These are phyloP conservation scores for Knufia petricola DNA, from an alignment of 2,329 filamentous ascomycete species.

Conservation along the genomic window DNA sequence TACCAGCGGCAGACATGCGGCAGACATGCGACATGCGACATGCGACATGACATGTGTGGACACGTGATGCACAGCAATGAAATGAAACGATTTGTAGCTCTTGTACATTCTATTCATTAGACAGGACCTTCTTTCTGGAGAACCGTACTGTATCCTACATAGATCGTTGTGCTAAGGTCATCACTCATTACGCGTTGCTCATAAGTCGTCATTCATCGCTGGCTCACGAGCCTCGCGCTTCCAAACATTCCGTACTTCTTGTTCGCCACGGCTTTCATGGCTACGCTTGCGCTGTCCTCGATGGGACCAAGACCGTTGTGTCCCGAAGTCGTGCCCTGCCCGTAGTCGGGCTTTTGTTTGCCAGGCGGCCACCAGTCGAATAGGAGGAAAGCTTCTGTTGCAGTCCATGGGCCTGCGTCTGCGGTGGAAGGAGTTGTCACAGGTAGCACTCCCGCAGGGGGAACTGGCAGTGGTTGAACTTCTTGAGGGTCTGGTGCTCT, in stretches of 20 bases:
- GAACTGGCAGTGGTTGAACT: background rate
- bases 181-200: background rate
- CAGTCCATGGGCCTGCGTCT: conserved; percentile 23
- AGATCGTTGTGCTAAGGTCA: background rate
- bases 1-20: too few relatives aligned
- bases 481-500: background rate
- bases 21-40: too few relatives aligned
- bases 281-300: background rate
- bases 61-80: too few relatives aligned
- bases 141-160: too few relatives aligned
- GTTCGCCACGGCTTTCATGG: background rate
- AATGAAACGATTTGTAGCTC: too few relatives aligned
- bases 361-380: conserved; percentile 21
- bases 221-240: conserved; percentile 6
- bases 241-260: conserved; percentile 8
- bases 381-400: conserved; percentile 20
- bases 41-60: too few relatives aligned
- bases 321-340: background rate
- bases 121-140: too few relatives aligned
- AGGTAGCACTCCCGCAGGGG: background rate
- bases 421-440: background rate
- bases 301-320: background rate
- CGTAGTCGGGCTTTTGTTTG: conserved; percentile 14
- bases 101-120: too few relatives aligned
- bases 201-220: background rate